A percentile compares a stretch with the other conserved stretches of the same genome.
These are phyloP conservation scores for Coemansia sp. DNA, from an alignment of 192 early-diverging fungal genomes.

Conservation along the genomic window DNA sequence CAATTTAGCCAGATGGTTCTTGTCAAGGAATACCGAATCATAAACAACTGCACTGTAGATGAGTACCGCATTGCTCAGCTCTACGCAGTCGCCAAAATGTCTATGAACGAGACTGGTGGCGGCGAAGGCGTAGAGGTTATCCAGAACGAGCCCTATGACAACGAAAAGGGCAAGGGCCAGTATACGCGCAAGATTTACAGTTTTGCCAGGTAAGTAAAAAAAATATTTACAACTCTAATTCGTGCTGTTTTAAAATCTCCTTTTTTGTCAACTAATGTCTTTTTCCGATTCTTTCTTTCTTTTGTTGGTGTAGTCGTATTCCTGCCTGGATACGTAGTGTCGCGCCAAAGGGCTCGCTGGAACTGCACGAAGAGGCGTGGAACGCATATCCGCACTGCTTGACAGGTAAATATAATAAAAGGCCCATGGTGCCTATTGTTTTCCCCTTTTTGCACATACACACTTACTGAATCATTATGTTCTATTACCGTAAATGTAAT, in stretches of 20 bases:
- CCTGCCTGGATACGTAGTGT: conserved; percentile 65
- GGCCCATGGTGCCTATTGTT: conserved; percentile 6
- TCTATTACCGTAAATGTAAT: background rate
- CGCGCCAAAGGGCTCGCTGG: conserved; percentile 66
- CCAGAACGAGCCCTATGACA: conserved; percentile 78
- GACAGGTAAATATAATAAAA: conserved; percentile 34
- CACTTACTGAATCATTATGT: too few species aligned
- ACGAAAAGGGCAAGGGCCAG: conserved; percentile 74
- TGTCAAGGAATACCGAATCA: conserved; percentile 77
- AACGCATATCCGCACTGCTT: conserved; percentile 78
- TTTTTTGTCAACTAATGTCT: too few species aligned
- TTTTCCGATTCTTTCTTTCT: background rate
- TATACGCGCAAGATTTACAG: conserved; percentile 81
- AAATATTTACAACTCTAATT: too few species aligned
- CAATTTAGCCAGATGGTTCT: conserved; percentile 53
- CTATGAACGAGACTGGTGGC: conserved; percentile 75
- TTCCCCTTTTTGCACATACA: too few species aligned
- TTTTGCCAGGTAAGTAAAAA: conserved; percentile 45
- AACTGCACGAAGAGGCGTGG: conserved; percentile 81
- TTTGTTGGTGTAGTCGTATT: conserved; percentile 55
- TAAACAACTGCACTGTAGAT: conserved; percentile 73
- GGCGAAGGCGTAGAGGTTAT: conserved; percentile 83
- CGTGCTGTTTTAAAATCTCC: too few species aligned
- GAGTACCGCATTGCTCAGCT: conserved; percentile 81
- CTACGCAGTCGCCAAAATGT: conserved; percentile 75